These are phyloP conservation scores for Adansonia grandidieri DNA, from an alignment of 441 rosid genomes.

Conservation along the genomic window DNA sequence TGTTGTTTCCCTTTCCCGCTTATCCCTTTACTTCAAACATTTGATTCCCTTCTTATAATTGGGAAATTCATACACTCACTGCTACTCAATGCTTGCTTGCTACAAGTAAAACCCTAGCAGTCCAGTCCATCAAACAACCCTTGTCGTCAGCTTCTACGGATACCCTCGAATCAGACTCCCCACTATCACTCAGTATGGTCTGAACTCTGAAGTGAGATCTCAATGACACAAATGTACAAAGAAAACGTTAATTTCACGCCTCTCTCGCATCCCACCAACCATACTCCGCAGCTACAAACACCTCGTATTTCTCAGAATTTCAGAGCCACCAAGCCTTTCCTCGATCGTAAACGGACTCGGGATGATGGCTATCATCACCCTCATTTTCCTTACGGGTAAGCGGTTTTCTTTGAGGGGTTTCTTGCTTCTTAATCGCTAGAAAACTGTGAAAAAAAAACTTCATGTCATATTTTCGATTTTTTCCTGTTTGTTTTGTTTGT, in stretches of 20 bases:
- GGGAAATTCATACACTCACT: neutral
- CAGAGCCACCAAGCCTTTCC: constrained; percentile 60
- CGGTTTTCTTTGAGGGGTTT: neutral
- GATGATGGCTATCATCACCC: constrained; percentile 16
- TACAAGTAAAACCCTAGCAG: neutral
- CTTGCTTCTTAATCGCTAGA: neutral
- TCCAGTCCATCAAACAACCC: neutral
- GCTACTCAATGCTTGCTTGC: neutral
- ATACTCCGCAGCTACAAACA: constrained; percentile 36
- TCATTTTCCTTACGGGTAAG: constrained; percentile 35
- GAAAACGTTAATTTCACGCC: constrained; percentile 35
- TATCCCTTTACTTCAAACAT: neutral
- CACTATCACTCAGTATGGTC: neutral
- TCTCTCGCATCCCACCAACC: constrained; percentile 20
- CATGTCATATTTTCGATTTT: neutral
- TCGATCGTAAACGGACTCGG: constrained; percentile 58
- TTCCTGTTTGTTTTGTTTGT: neutral
- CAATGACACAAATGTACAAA: constrained; percentile 33
- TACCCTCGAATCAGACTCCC: neutral
- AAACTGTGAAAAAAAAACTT: neutral
- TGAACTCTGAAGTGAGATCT: neutral
- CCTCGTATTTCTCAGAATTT: constrained; percentile 61
- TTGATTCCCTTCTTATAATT: neutral
- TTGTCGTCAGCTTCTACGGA: constrained; percentile 18
- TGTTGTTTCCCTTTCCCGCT: neutral